A percentile compares a stretch with the other conserved stretches of the same genome.
Conservation (phyloP, 2,329 filamentous ascomycete species). For the Fusarium nodosum region DNA sequence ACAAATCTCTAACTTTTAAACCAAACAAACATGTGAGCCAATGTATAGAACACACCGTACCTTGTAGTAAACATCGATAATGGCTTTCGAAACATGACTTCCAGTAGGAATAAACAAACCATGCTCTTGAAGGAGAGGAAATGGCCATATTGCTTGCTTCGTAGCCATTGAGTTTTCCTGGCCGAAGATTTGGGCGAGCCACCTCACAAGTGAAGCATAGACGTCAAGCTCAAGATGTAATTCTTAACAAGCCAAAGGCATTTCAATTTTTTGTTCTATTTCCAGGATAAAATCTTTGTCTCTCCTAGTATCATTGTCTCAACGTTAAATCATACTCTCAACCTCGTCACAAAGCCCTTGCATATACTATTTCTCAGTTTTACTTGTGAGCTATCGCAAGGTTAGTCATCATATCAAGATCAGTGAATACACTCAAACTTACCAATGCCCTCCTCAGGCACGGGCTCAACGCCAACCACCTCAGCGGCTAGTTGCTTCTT, state of each 20-base stretch:
- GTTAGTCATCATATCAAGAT: constrained; percentile 21
- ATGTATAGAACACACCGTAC: no score
- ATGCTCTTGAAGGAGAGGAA: constrained; percentile 30
- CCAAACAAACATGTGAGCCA: neutral
- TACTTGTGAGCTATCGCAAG: constrained; percentile 46
- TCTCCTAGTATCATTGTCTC: constrained; percentile 18
- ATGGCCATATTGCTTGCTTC: neutral
- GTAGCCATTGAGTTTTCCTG: neutral
- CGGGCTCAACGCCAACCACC: constrained; percentile 48
- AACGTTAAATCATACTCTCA: constrained; percentile 48
- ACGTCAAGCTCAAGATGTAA: neutral
- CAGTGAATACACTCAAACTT: constrained; percentile 18
- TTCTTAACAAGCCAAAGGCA: constrained; percentile 27
- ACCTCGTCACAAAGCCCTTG: constrained; percentile 17
- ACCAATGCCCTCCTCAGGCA: constrained; percentile 50
- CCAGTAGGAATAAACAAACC: constrained; percentile 25
- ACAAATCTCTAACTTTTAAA: neutral
- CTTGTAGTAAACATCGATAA: no score
- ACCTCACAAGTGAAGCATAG: no score
- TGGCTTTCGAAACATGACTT: no score
- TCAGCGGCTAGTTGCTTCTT: constrained; percentile 60
- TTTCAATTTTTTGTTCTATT: constrained; percentile 33
- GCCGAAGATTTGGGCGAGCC: neutral
- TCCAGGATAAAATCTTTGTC: constrained; percentile 20
- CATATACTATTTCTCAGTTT: constrained; percentile 18